Base-by-base conservation (phyloP, 129 eudicot species). In the Dittrichia graveolens region DNA sequence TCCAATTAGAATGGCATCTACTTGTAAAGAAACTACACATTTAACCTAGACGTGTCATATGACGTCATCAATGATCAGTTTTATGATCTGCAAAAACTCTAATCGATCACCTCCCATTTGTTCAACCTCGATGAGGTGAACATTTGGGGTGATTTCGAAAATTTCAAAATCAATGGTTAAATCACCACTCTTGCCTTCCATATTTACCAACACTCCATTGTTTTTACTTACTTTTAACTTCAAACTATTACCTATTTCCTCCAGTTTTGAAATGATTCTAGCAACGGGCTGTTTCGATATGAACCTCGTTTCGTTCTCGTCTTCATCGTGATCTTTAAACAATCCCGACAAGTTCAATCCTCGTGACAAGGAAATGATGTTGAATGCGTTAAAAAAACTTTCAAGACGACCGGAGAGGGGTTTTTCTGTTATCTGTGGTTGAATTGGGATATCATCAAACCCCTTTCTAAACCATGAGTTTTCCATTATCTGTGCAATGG, bases 291-390 rank as follows among this genome's bases (percentile, higher is more conserved):
- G 79, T 13, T 15, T 48, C 1, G 92, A 81, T 4, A 86, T 80
- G 19, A 86, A 84, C 50, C 82, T 78, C 11, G 80, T 59, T n/a
- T 86, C 92, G 55, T 81, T 80, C 61, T 84, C 69, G 5, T 42
- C 87, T 61, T 78, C 63, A 6, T 55, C 75, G 14, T 68, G 75
- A 9, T 59, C 81, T 62, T 80, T 73, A 12, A 89, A 86, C 53
- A 89, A 53, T 34, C 86, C 88, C 6, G 92, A 86, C 75, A 89
- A 70, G 70, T 89, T 84, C 19, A 89, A 83, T 15, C 96, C 96
- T 5, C 82, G 77, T 10, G 96, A 84, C 4, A 84, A 80, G 8
- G 90, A 82, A 74, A 89, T 89, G 45, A 89, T 89, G 43, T 89
- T 92, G 60, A 89, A 89, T 6, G 96, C 96, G 77, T 89, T 89